Evolutionary conservation across 352 stramenopile genomes (phyloP).

Genomic region (Thalassiosira exigua): DNA sequence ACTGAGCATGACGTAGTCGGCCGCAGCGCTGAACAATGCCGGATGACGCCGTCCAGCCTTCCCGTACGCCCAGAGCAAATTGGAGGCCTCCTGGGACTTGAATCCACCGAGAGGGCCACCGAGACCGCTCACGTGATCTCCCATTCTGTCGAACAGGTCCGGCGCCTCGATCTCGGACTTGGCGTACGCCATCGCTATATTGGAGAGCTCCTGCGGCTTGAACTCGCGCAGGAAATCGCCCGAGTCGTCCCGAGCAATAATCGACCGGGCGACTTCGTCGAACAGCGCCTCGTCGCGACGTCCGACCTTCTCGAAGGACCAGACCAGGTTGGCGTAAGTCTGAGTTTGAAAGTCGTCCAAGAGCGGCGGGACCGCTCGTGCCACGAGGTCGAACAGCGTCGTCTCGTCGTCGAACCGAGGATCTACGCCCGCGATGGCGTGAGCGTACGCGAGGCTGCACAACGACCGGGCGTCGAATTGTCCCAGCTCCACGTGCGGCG

Average conservation of each 20-base stretch:
- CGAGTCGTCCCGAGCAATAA: too few species aligned
- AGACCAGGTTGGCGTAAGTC: too few species aligned
- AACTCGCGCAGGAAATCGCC: not conserved
- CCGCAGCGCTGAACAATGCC: not conserved
- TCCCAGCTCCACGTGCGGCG: not conserved
- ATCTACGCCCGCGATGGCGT: not conserved
- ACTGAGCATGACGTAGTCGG: too few species aligned
- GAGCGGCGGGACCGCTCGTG: too few species aligned
- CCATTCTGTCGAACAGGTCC: too few species aligned
- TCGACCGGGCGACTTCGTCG: too few species aligned
- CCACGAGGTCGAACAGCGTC: not conserved
- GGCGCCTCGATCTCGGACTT: slow-evolving; percentile 26
- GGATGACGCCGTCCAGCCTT: slow-evolving; percentile 1
- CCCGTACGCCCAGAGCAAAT: slow-evolving; percentile 44
- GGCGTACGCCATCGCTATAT: slow-evolving; percentile 40
- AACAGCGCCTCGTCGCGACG: not conserved
- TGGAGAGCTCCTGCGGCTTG: slow-evolving; percentile 22
- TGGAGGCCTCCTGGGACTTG: slow-evolving; percentile 41
- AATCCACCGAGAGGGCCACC: slow-evolving; percentile 33
- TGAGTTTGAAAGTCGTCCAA: too few species aligned
- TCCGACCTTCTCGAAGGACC: too few species aligned
- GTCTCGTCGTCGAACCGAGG: not conserved
- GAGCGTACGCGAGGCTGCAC: not conserved
- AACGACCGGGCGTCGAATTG: not conserved
- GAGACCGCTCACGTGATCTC: too few species aligned